phyloP scores from a whole-genome alignment of 140 eudicot species.

The Eryngium alpinum region DNA sequence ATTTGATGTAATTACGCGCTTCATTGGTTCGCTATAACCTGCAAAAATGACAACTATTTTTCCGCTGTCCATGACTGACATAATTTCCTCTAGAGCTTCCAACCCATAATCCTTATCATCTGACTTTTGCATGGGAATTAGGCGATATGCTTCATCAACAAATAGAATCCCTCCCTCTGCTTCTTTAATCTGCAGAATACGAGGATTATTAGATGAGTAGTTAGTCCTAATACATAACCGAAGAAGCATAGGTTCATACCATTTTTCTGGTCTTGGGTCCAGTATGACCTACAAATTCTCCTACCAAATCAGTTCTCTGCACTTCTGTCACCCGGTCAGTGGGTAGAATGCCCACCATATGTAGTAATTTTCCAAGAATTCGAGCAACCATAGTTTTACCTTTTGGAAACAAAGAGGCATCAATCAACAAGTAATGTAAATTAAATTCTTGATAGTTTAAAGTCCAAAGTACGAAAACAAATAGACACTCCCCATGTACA shows the following conservation, averaged over 20 bases:
- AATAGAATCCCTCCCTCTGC: slow-evolving; percentile 90
- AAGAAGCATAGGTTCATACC: slow-evolving; percentile 37
- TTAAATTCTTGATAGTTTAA: not conserved
- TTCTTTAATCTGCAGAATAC: slow-evolving; percentile 50
- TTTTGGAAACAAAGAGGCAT: slow-evolving; percentile 20
- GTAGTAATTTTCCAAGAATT: slow-evolving; percentile 83
- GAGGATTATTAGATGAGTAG: not conserved
- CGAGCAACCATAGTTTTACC: slow-evolving; percentile 99
- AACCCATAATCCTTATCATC: slow-evolving; percentile 80
- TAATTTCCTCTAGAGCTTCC: slow-evolving; percentile 84
- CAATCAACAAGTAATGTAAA: not conserved
- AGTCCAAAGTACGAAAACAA: not conserved
- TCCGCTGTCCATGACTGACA: slow-evolving; percentile 85
- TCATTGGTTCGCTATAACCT: slow-evolving; percentile 91
- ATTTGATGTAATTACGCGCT: slow-evolving; percentile 79
- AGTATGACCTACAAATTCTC: slow-evolving; percentile 97
- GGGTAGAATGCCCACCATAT: slow-evolving; percentile 91
- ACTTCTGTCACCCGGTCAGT: slow-evolving; percentile 94
- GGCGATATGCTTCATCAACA: slow-evolving; percentile 89
- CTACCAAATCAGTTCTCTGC: slow-evolving; percentile 95
- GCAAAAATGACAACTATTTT: slow-evolving; percentile 88
- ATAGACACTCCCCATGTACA: not conserved
- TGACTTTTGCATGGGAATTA: slow-evolving; percentile 71
- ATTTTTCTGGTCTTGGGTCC: slow-evolving; percentile 97
- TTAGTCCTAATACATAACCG: not conserved